Evolutionary conservation across 2,329 filamentous ascomycete species (phyloP).

Genomic region (Graphilbum fragrans): DNA sequence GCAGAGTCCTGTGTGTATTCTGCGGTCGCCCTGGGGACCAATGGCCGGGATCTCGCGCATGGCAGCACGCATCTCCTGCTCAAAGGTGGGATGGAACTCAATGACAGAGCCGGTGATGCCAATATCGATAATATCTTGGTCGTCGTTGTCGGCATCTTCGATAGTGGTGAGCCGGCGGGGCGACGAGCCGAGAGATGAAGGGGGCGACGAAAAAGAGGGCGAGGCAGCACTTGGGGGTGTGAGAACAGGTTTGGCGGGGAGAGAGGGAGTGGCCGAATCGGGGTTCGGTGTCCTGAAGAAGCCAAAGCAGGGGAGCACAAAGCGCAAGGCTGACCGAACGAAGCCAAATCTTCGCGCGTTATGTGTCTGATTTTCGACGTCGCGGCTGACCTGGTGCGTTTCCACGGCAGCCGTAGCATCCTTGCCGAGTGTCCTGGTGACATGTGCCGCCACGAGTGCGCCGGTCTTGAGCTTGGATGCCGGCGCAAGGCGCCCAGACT

Average conservation of each 20-base stretch:
- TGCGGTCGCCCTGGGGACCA: not conserved
- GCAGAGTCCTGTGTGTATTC: not conserved
- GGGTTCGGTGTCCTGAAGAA: too few species aligned
- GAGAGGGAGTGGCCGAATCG: too few species aligned
- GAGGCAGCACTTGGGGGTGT: not conserved
- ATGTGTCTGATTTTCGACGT: too few species aligned
- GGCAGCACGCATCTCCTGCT: not conserved
- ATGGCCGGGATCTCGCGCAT: not conserved
- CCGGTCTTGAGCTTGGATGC: not conserved
- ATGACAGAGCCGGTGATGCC: slow-evolving; percentile 1
- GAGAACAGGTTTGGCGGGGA: not conserved
- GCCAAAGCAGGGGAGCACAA: too few species aligned
- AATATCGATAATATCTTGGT: not conserved
- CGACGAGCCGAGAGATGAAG: slow-evolving; percentile 22
- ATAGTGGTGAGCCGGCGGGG: too few species aligned
- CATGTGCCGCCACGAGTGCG: too few species aligned
- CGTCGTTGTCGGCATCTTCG: not conserved
- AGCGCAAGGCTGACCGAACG: too few species aligned
- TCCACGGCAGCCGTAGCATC: too few species aligned
- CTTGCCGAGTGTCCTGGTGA: too few species aligned
- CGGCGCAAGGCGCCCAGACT: slow-evolving; percentile 49
- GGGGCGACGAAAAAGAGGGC: too few species aligned
- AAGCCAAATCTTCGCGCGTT: too few species aligned
- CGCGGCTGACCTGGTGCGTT: too few species aligned
- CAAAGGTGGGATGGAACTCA: not conserved